A percentile compares a stretch with the other conserved stretches of the same genome.
Evolutionary conservation across 1,284 basidiomycete species (phyloP).

Genomic region (Ganoderma resinaceum): DNA sequence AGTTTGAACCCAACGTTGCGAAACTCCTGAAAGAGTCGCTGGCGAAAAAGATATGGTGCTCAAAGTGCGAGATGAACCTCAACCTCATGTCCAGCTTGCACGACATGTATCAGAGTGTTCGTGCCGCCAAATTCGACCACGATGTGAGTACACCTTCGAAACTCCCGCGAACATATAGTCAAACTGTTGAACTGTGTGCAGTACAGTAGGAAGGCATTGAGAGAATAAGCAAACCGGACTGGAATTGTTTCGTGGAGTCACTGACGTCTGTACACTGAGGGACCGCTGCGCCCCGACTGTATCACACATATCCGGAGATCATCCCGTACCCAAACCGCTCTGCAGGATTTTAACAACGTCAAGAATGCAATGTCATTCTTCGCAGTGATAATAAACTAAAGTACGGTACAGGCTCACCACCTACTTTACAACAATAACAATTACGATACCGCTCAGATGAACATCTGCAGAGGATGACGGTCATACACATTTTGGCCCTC

Average conservation of each 20-base stretch:
- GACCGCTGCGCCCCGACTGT: not conserved
- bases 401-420: slow-evolving; percentile 14
- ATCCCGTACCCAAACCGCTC: not conserved
- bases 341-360: not conserved
- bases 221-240: not conserved
- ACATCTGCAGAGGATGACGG: slow-evolving; percentile 84
- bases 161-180: not conserved
- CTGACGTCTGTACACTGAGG: not conserved
- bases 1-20: not conserved
- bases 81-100: slow-evolving; percentile 12
- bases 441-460: slow-evolving; percentile 56
- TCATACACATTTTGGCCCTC: slow-evolving; percentile 92
- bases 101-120: slow-evolving; percentile 1
- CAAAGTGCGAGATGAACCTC: slow-evolving; percentile 11
- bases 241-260: not conserved
- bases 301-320: not conserved
- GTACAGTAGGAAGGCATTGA: slow-evolving; percentile 3
- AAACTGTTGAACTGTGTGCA: not conserved
- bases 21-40: slow-evolving; percentile 13
- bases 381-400: slow-evolving; percentile 6
- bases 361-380: not conserved
- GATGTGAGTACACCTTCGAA: slow-evolving; percentile 9
- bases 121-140: not conserved
- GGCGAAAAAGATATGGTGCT: slow-evolving; percentile 15
- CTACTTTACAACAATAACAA: slow-evolving; percentile 28